phyloP scores from a whole-genome alignment of 495 filamentous ascomycete genomes.

The Xylaria longipes region DNA sequence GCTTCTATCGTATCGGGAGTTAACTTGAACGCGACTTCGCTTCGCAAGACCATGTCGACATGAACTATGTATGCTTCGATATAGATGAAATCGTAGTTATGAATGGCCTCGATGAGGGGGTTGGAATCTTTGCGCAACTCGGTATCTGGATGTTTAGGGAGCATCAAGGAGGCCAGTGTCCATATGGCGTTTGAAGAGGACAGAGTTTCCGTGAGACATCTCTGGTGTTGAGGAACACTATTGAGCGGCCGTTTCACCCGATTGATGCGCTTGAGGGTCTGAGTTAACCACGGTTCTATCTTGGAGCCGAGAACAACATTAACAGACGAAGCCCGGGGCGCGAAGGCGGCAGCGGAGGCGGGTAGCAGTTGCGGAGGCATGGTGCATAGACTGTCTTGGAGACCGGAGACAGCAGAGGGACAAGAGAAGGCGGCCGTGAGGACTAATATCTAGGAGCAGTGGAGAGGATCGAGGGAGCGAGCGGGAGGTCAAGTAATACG shows the following conservation, averaged over 20 bases:
- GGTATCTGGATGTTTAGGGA: slow-evolving; percentile 87
- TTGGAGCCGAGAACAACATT: slow-evolving; percentile 93
- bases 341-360: slow-evolving; percentile 95
- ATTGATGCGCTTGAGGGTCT: slow-evolving; percentile 96
- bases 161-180: slow-evolving; percentile 92
- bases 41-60: slow-evolving; percentile 97
- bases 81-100: slow-evolving; percentile 94
- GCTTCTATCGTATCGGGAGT: slow-evolving; percentile 96
- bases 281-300: slow-evolving; percentile 97
- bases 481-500: slow-evolving; percentile 31
- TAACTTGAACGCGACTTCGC: slow-evolving; percentile 98
- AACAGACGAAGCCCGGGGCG: slow-evolving; percentile 85
- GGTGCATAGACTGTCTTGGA: slow-evolving; percentile 38
- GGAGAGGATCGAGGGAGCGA: slow-evolving; percentile 28
- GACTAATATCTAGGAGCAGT: slow-evolving; percentile 32
- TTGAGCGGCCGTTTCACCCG: slow-evolving; percentile 97
- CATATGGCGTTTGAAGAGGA: slow-evolving; percentile 93
- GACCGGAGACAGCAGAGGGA: not conserved
- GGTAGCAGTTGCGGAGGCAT: slow-evolving; percentile 95
- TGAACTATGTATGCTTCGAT: slow-evolving; percentile 98
- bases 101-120: slow-evolving; percentile 86
- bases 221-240: slow-evolving; percentile 94
- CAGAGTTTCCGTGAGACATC: slow-evolving; percentile 95
- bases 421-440: slow-evolving; percentile 20
- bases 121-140: slow-evolving; percentile 86